Conservation (phyloP, 2,329 filamentous ascomycete species). For the Fusarium odoratissimum region DNA sequence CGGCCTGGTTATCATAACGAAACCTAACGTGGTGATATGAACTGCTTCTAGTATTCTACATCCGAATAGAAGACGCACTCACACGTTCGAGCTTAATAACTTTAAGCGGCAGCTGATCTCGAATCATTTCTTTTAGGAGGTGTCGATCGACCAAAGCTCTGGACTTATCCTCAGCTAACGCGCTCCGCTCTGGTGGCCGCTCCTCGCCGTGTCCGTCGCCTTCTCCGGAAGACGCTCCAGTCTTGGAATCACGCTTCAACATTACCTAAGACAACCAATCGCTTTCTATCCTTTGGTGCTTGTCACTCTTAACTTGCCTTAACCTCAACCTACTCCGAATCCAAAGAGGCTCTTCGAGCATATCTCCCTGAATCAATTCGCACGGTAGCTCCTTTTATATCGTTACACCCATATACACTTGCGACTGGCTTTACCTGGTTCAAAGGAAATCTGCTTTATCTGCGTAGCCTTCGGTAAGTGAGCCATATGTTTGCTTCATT, state of each 20-base stretch:
- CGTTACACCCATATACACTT: not conserved
- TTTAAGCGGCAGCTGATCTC: constrained; percentile 1
- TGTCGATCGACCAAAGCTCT: constrained; percentile 27
- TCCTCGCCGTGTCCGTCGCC: constrained; percentile 37
- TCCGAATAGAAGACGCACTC: constrained; percentile 21
- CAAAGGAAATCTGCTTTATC: not conserved
- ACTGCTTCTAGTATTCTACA: constrained; percentile 23
- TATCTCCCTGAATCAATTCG: not conserved
- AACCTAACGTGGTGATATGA: constrained; percentile 19
- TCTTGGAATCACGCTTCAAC: constrained; percentile 23
- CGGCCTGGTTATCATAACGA: constrained; percentile 2
- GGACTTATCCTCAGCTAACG: constrained; percentile 22
- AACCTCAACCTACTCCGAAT: constrained; percentile 12
- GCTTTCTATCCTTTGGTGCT: constrained; percentile 13
- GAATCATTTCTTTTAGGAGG: constrained; percentile 17
- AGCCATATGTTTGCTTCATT: constrained; percentile 28
- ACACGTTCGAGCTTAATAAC: not conserved
- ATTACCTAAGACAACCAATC: constrained; percentile 31
- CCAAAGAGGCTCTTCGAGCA: constrained; percentile 16
- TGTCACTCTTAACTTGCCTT: constrained; percentile 29
- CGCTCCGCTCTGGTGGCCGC: constrained; percentile 29
- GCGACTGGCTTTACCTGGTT: not conserved
- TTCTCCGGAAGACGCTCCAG: constrained; percentile 32
- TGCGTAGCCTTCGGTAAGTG: constrained; percentile 26
- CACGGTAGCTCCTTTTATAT: constrained; percentile 3